A percentile compares a stretch with the other conserved stretches of the same genome.
These are phyloP conservation scores for Pseudohalonectria lignicola DNA, from an alignment of 2,329 filamentous ascomycete species.

Conservation along the genomic window DNA sequence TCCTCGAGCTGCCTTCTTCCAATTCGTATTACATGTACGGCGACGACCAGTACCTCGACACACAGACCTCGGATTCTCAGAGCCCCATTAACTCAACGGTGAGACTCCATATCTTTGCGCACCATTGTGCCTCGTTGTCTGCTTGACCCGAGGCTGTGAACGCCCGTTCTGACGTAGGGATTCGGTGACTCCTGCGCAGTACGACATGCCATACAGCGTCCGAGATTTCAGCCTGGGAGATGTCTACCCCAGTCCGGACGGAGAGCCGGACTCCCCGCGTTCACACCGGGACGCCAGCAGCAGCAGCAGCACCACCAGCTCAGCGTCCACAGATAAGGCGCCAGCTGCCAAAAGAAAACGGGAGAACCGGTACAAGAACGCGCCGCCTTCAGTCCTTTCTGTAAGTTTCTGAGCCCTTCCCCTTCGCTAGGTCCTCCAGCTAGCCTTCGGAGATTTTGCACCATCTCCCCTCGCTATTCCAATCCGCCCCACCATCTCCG, in stretches of 20 bases:
- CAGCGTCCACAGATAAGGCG: constrained; percentile 17
- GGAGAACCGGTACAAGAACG: constrained; percentile 42
- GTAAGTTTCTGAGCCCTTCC: too few species aligned
- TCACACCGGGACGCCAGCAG: constrained; percentile 8
- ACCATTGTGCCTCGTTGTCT: too few species aligned
- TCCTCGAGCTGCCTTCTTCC: constrained; percentile 19
- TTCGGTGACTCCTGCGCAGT: too few species aligned
- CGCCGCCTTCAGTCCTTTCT: constrained; percentile 34
- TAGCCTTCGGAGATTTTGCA: too few species aligned
- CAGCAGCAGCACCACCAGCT: too few species aligned
- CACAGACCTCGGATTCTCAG: constrained; percentile 21
- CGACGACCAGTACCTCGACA: constrained; percentile 24
- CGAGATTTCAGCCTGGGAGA: constrained; percentile 14
- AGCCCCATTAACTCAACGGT: constrained; percentile 25
- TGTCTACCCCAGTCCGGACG: constrained; percentile 21
- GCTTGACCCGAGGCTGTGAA: not conserved
- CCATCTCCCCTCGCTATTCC: not conserved
- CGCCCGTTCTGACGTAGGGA: not conserved
- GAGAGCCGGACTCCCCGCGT: constrained; percentile 9
- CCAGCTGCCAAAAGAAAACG: constrained; percentile 33
- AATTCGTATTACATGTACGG: constrained; percentile 18
- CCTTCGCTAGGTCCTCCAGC: too few species aligned
- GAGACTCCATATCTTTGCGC: too few species aligned
- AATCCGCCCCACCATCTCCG: constrained; percentile 1
- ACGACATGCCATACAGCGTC: constrained; percentile 17